Evolutionary conservation across 1,139 yeast species (phyloP), one percentile per base, ranked within the genome.

Genomic region (Sugiyamaella grinbergsii): DNA sequence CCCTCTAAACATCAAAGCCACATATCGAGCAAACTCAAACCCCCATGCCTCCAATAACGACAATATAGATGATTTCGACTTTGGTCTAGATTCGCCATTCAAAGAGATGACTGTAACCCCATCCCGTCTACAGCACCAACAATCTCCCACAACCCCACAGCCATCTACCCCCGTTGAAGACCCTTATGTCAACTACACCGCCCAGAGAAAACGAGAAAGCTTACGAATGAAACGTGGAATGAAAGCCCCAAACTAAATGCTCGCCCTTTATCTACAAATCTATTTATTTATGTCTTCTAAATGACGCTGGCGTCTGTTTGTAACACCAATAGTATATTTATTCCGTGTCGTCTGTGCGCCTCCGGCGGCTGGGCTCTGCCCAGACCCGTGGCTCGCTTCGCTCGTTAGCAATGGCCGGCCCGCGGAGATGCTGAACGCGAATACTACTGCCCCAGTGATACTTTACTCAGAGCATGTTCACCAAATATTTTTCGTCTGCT

Each of bases 151-250:
- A 23, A 29, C 48, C 32, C 37, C 49, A 26, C 33, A 48, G 36
- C 49, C 34, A 23, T 34, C 48, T 22, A 28, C 51, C 38, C 42
- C 37, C 13, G 26, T 15, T 10, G 64, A 58, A 19, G 63, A 59
- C 16, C 62, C 63, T 13, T 56, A 59, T 33, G 59, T 62, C 10
- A 65, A 65, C 46, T 60, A 61, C 45, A 66, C 67, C 1, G 60
- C 70, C 3, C 66, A 66, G 55, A 55, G 71, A n/a, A 67, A 67
- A 55, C 62, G 71, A 28, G 71, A 67, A 52, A 64, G 69, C 38
- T 53, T 67, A 50, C 61, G 68, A 41, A 59, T 66, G 59, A 67
- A 67, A 57, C 65, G 71, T 28, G 70, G 70, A 6, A 54, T 59
- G 46, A 56, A 54, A 34, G 47, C 33, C 18, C 34, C 40, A 20